A percentile compares a stretch with the other conserved stretches of the same genome.
Conservation (phyloP, 495 filamentous ascomycete genomes). For the Jackrogersella minutella region DNA sequence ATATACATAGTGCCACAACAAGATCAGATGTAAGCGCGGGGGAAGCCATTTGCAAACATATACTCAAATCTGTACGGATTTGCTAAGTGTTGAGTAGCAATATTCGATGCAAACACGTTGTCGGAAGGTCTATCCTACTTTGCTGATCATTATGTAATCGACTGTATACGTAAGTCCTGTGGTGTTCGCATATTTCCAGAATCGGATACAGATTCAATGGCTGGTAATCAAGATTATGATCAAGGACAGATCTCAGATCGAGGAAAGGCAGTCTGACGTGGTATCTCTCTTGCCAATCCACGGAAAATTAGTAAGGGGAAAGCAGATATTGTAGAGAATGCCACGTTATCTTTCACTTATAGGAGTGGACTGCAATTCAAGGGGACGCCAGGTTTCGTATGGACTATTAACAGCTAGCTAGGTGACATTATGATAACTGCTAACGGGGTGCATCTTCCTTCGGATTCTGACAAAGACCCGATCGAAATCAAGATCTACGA, state of each 20-base stretch:
- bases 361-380: constrained; percentile 60
- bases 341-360: constrained; percentile 54
- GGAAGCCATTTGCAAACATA: constrained; percentile 62
- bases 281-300: constrained; percentile 58
- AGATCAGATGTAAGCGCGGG: constrained; percentile 59
- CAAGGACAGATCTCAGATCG: constrained; percentile 30
- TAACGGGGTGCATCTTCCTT: constrained; percentile 47
- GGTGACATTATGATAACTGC: constrained; percentile 62
- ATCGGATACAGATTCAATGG: constrained; percentile 57
- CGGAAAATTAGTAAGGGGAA: constrained; percentile 49
- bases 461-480: constrained; percentile 42
- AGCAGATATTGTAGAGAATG: constrained; percentile 36
- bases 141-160: constrained; percentile 48
- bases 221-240: constrained; percentile 49
- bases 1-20: constrained; percentile 52
- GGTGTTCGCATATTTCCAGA: constrained; percentile 50
- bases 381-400: constrained; percentile 56
- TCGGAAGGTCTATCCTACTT: constrained; percentile 54
- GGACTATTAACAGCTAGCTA: constrained; percentile 63
- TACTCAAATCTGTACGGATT: constrained; percentile 58
- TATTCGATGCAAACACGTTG: constrained; percentile 48
- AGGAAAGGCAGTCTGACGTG: constrained; percentile 47
- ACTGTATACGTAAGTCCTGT: constrained; percentile 56
- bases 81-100: constrained; percentile 64
- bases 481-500: constrained; percentile 55